Evolutionary conservation across 2,329 filamentous ascomycete species (phyloP), one percentile per base, ranked within the genome.

Genomic region (Dothidotthia symphoricarpi): DNA sequence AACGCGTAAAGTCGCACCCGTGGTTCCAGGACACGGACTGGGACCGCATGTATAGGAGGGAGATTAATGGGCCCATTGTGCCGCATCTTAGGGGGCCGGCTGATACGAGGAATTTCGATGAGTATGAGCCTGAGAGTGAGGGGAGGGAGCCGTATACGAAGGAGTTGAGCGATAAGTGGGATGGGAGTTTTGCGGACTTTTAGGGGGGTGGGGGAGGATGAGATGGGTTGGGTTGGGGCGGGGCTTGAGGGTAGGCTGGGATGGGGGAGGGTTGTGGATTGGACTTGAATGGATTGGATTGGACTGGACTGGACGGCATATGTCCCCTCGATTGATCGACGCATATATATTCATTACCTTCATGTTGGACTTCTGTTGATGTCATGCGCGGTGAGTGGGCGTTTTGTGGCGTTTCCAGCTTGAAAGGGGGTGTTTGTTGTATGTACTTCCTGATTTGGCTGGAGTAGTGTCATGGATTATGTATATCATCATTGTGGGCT

Each of bases 101-200:
- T 22, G 87, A 91, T 58, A 83, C 86, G 13, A 77, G 86, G 58
- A 91, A 88, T 63, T 93, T 91, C 57, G 87, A 91, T 57, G 75
- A 83, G 28, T 93, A 91, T 55, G 84, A 86, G n/a, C 84, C 88
- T 43, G 84, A 89, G 58, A 81, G 84, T 41, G 78, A 74, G 36
- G 75, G 75, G 31, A 72, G 77, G 39, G 82, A 85, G 26, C 69
- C 73, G 39, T 90, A 89, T 57, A 85, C 82, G 3, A 75, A 80
- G 28, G 84, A 88, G 29, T 73, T 88, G 75, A 74, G 74, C 24
- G 71, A 74, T 29, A 81, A 81, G 67, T 89, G 86, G 64, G 86
- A 90, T 38, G 70, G 75, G 34, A 80, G 75, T 55, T 91, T 91
- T 63, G 73, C 75, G 45, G 83, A 85, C 47, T 90, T 91, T 66